Conservation (phyloP, 306 rosid species). For the Quercus dentata region DNA sequence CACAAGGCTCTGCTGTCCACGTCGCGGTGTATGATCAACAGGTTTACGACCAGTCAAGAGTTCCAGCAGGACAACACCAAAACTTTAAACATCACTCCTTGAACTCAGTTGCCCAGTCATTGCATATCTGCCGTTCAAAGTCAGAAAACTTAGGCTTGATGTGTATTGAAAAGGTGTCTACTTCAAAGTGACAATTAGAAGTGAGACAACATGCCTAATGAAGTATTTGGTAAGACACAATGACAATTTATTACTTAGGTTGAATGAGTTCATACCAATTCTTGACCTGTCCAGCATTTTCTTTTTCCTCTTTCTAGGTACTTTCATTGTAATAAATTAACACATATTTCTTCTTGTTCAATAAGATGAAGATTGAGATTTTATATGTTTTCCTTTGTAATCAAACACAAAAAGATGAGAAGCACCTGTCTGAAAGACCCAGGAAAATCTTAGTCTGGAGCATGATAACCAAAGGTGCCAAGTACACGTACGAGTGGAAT, state of each 20-base stretch:
- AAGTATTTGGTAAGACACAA: not conserved
- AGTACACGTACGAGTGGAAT: constrained; percentile 92
- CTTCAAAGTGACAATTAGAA: constrained; percentile 3
- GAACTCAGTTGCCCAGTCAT: constrained; percentile 66
- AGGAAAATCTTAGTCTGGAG: constrained; percentile 69
- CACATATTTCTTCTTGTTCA: not conserved
- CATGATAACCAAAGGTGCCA: constrained; percentile 85
- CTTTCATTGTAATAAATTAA: not conserved
- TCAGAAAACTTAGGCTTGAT: not conserved
- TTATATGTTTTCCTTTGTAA: not conserved
- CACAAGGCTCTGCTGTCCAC: constrained; percentile 90
- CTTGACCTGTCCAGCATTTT: not conserved
- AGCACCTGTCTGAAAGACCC: not conserved
- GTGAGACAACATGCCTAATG: not conserved
- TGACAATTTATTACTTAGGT: not conserved
- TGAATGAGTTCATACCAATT: not conserved
- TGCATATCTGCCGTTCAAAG: constrained; percentile 58
- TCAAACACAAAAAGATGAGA: not conserved
- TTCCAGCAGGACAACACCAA: constrained; percentile 71
- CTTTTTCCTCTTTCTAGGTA: not conserved
- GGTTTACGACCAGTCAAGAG: constrained; percentile 76
- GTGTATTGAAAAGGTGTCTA: not conserved
- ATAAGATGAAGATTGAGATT: not conserved
- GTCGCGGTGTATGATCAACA: constrained; percentile 70
- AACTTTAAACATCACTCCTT: constrained; percentile 80